Percentiles rank a stretch among this genome's conserved stretches.
Conservation (phyloP, 2,329 filamentous ascomycete species). For the Fonsecaea pugnacius region DNA sequence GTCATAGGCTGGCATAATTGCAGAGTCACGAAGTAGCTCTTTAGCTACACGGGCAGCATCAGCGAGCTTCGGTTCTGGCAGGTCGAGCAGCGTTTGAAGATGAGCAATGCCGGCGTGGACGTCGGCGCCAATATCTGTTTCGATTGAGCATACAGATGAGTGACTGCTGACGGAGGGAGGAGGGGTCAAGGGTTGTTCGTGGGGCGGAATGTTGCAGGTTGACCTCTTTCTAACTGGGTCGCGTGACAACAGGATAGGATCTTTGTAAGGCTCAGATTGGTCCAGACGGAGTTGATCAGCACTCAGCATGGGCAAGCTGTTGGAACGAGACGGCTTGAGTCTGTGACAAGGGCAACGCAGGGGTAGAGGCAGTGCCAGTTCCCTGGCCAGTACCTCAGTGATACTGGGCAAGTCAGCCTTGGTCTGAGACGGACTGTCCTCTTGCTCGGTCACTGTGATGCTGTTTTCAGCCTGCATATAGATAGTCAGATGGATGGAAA, state of each 20-base stretch:
- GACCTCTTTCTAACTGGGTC: not conserved
- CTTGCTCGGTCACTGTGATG: not conserved
- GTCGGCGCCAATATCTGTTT: not conserved
- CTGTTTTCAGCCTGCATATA: not conserved
- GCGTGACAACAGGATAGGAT: not conserved
- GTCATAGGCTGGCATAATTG: slow-evolving; percentile 18
- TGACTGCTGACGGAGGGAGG: not conserved
- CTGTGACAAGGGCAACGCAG: not conserved
- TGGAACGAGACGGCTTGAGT: slow-evolving; percentile 1
- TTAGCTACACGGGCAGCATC: slow-evolving; percentile 3
- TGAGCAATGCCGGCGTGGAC: not conserved
- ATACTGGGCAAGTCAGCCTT: slow-evolving; percentile 15
- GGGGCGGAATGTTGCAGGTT: not conserved
- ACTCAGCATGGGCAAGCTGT: slow-evolving; percentile 11
- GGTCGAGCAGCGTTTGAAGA: slow-evolving; percentile 7
- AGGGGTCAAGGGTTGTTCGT: slow-evolving; percentile 1
- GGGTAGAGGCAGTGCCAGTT: not conserved
- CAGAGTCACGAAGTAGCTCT: slow-evolving; percentile 11
- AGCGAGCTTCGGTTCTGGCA: slow-evolving; percentile 5
- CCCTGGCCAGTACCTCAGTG: slow-evolving; percentile 16
- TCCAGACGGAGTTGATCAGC: slow-evolving; percentile 1
- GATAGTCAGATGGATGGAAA: not conserved
- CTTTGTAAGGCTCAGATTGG: not conserved
- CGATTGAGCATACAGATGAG: slow-evolving; percentile 6
- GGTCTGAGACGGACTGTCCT: not conserved